Evolutionary conservation across 768 basidiomycete species (phyloP), one percentile per base, ranked within the genome.

Genomic region (Trametes coccinea): DNA sequence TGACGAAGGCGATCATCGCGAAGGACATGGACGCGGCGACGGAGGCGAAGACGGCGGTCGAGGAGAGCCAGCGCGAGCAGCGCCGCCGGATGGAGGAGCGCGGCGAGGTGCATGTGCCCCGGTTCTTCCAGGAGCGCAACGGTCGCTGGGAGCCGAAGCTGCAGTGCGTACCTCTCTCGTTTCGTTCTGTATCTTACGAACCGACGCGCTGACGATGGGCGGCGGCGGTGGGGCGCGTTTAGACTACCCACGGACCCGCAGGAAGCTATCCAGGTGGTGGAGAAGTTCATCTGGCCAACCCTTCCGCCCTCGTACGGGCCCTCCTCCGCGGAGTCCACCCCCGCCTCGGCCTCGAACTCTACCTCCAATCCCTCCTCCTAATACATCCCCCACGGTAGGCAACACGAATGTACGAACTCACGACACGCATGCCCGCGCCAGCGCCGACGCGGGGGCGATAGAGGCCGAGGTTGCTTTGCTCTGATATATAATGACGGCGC

Each of bases 11-110:
- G 17, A 98, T 99, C 74, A 72, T 81, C 33, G 79, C 79, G 34
- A 92, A 89, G 70, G 94, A 99, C 73, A 96, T 98, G 93, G 93
- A 95, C 67, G 88, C 85, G 10, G 97, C 97, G 27, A 97, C 95
- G 4, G 84, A 83, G 30, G 92, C 93, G 50, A 99, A 99, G 80
- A 84, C 85, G 2, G 81, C 82, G 11, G 92, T 99, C 0, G 97
- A 99, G 77, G 94, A 96, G 65, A 86, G 86, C 29, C 95, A 98
- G 76, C 82, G 97, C 50, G 94, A 97, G 67, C 74, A 82, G 57
- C 85, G 92, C 41, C 84, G 81, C 70, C 76, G 77, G 71, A 80
- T 90, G 62, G 95, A 95, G 60, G 90, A 90, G 69, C 82, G 73
- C 17, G 92, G 91, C 5, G 79, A 84, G 65, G 76, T 76, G 53